phyloP scores from a whole-genome alignment of 2,329 filamentous ascomycete genomes.

The Diaporthe nobilis region DNA sequence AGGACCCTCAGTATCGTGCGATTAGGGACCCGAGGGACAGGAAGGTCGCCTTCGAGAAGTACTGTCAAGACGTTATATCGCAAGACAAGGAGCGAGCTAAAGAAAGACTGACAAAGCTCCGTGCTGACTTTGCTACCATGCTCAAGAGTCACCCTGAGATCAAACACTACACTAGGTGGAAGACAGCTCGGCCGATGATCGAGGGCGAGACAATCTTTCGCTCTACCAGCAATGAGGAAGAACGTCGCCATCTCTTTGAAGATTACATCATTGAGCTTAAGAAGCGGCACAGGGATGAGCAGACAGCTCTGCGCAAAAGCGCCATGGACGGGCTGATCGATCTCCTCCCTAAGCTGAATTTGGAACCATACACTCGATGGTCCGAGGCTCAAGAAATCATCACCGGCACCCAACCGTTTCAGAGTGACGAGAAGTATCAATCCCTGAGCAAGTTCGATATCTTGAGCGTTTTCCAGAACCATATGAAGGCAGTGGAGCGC shows the following conservation, averaged over 20 bases:
- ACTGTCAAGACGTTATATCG: constrained; percentile 87
- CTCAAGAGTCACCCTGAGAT: constrained; percentile 96
- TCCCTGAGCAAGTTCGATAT: constrained; percentile 90
- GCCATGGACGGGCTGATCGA: constrained; percentile 88
- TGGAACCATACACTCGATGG: constrained; percentile 97
- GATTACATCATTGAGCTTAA: constrained; percentile 92
- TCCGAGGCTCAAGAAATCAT: constrained; percentile 88
- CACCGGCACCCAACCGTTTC: constrained; percentile 81
- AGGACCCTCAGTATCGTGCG: constrained; percentile 92
- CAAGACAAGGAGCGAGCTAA: constrained; percentile 97
- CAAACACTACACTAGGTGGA: constrained; percentile 97
- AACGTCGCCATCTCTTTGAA: constrained; percentile 91
- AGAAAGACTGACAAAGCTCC: constrained; percentile 91
- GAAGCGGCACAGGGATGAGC: constrained; percentile 82
- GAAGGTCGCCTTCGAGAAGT: constrained; percentile 94
- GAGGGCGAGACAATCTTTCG: constrained; percentile 96
- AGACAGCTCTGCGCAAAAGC: constrained; percentile 79
- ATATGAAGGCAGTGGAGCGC: constrained; percentile 93
- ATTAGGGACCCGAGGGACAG: constrained; percentile 94
- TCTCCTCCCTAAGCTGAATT: constrained; percentile 82
- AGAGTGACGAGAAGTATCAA: constrained; percentile 87
- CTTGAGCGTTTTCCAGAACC: constrained; percentile 92
- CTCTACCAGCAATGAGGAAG: constrained; percentile 87
- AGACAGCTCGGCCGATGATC: constrained; percentile 93
- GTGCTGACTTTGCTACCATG: constrained; percentile 96